Evolutionary conservation across 2,329 filamentous ascomycete species (phyloP).

Genomic region (Triangularia verruculosa): DNA sequence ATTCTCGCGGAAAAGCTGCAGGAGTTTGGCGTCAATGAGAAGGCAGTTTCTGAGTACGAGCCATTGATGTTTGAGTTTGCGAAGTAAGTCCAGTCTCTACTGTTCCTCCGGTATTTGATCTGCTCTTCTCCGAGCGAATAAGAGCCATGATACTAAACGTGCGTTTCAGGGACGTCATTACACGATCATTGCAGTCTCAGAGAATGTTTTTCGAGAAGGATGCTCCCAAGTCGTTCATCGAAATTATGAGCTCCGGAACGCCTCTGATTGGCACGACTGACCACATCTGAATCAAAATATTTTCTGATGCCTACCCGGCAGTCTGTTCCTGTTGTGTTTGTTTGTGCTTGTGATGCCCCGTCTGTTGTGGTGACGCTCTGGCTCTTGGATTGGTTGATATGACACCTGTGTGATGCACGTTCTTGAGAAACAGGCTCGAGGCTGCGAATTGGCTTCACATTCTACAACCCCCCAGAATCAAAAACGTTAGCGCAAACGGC

Average conservation of each 20-base stretch:
- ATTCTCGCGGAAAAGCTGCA: slow-evolving; percentile 35
- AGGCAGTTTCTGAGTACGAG: slow-evolving; percentile 20
- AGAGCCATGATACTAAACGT: too few species aligned
- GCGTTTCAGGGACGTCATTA: neutral
- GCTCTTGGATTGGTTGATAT: neutral
- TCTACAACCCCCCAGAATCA: too few species aligned
- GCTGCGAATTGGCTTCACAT: too few species aligned
- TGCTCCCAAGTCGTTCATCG: neutral
- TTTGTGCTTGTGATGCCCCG: neutral
- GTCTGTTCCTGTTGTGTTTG: neutral
- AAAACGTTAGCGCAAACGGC: too few species aligned
- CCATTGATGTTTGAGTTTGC: slow-evolving; percentile 12
- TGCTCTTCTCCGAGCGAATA: too few species aligned
- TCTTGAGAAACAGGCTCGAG: too few species aligned
- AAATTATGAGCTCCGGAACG: neutral
- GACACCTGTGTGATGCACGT: too few species aligned
- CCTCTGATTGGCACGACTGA: neutral
- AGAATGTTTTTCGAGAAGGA: neutral
- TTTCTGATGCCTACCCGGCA: neutral
- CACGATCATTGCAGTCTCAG: neutral
- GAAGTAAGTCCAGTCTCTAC: too few species aligned
- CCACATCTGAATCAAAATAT: neutral
- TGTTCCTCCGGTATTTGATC: too few species aligned
- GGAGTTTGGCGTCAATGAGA: slow-evolving; percentile 8
- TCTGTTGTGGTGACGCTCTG: neutral